A percentile compares a stretch with the other conserved stretches of the same genome.
Conservation (phyloP, 139 green algal genomes). For the Volvox africanus region DNA sequence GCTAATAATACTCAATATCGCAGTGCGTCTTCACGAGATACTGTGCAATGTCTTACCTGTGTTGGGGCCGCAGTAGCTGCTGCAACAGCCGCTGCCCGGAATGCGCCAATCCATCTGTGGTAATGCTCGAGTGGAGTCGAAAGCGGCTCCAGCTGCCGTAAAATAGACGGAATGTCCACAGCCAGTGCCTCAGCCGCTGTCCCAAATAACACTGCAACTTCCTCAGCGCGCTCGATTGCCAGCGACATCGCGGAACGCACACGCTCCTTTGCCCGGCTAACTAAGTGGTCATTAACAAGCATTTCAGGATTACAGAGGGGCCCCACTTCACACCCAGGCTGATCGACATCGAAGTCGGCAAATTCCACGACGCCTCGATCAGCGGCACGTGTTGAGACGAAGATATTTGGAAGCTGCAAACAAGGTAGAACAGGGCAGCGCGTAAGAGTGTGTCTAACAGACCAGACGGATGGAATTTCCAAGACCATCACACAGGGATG, state of each 20-base stretch:
- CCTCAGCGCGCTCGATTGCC: conserved; percentile 53
- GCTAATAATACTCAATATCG: too few relatives aligned
- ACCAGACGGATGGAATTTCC: too few relatives aligned
- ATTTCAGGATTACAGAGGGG: not conserved
- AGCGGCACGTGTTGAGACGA: not conserved
- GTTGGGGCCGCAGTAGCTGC: conserved; percentile 37
- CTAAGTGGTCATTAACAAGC: not conserved
- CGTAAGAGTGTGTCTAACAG: too few relatives aligned
- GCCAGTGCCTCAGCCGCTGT: conserved; percentile 47
- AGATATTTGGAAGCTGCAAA: conserved; percentile 43
- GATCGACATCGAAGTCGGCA: not conserved
- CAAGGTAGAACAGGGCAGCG: too few relatives aligned
- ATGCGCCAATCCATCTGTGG: conserved; percentile 61
- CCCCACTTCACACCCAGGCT: not conserved
- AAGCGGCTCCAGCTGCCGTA: conserved; percentile 53
- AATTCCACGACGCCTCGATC: conserved; percentile 7
- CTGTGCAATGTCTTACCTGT: conserved; percentile 42
- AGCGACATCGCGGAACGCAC: conserved; percentile 19
- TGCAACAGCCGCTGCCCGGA: conserved; percentile 52
- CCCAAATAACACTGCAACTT: conserved; percentile 54
- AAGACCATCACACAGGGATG: too few relatives aligned
- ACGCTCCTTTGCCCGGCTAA: conserved; percentile 6
- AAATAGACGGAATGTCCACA: conserved; percentile 45
- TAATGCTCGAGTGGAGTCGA: conserved; percentile 60
- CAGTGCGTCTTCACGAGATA: too few relatives aligned